Evolutionary conservation across 495 filamentous ascomycete genomes (phyloP), one percentile per base, ranked within the genome.

Genomic region (Penicillium argentinense): DNA sequence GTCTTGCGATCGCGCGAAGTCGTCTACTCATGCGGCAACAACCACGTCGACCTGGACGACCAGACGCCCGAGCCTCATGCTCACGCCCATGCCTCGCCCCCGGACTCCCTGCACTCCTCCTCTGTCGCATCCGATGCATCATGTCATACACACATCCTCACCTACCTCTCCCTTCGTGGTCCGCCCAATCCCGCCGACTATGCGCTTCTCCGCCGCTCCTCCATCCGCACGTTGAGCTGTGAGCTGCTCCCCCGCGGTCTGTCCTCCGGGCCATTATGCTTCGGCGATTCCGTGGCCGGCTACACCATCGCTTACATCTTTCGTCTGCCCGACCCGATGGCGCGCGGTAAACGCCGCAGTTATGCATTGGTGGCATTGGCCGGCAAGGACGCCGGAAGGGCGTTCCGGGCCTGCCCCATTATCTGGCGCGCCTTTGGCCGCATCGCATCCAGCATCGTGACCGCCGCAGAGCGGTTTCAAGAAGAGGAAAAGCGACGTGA

Each of bases 291-390:
- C 3, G 68, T 78, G 1, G 82, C 85, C 3, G 92, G 91, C 33
- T 95, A 92, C 68, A 95, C 91, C 3, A 92, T 92, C 9, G 91
- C 91, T 46, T 95, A 88, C 64, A 86, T 95, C 56, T 96, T 97
- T 63, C 88, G 89, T 17, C 85, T 96, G 8, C 83, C 85, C 13
- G 91, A 97, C 62, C 78, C 90, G 16, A 85, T 91, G 68, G 90
- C 91, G 13, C 89, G 91, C 26, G 91, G 91, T 32, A 83, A 87
- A 49, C 81, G 86, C 53, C 83, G 91, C 47, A 85, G 88, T 30
- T 97, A 97, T 66, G 90, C 91, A 30, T 77, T 97, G 32, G 73
- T 96, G 37, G 89, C 88, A n/a, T 81, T 96, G 21, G 77, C 73
- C 13, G 77, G 79, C 7, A 76, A 88, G 56, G 87, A 87, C 43